Conservation (phyloP, 164 flowering plant genomes). For the Sedum album region DNA sequence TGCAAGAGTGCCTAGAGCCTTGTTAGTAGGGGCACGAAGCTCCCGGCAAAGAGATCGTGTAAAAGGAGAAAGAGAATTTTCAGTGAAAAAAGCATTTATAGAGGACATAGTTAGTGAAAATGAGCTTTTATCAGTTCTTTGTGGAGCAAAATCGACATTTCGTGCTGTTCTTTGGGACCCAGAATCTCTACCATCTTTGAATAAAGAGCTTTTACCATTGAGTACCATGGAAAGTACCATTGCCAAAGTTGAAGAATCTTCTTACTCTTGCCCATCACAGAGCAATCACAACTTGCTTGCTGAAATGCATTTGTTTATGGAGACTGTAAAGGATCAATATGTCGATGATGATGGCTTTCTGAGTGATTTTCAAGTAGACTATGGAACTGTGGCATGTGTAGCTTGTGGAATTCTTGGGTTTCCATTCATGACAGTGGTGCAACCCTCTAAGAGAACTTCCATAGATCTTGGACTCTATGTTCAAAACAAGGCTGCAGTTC, state of each 20-base stretch:
- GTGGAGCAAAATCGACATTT: constrained; percentile 33
- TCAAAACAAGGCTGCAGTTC: constrained; percentile 13
- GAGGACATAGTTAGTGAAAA: constrained; percentile 70
- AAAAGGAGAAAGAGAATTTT: constrained; percentile 76
- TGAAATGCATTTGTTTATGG: constrained; percentile 36
- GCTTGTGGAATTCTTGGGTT: constrained; percentile 97
- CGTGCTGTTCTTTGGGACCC: constrained; percentile 72
- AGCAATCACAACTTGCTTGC: constrained; percentile 20
- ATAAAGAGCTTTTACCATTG: constrained; percentile 22
- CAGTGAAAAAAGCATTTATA: constrained; percentile 78
- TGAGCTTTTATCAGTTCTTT: constrained; percentile 34
- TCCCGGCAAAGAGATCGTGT: constrained; percentile 84
- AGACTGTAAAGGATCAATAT: constrained; percentile 35
- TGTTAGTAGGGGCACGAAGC: constrained; percentile 81
- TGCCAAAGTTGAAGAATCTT: constrained; percentile 16
- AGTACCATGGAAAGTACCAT: constrained; percentile 11
- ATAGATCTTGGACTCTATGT: constrained; percentile 23
- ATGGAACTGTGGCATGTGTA: constrained; percentile 86
- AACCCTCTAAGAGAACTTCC: constrained; percentile 58
- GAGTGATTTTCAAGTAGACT: constrained; percentile 77
- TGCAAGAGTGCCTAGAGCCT: constrained; percentile 76
- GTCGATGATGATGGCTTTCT: constrained; percentile 57
- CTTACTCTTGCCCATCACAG: constrained; percentile 9
- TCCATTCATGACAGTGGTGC: constrained; percentile 88
- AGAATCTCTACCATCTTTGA: constrained; percentile 46